Conservation (phyloP, 306 rosid genomes). For the Cucurbita pepo region DNA sequence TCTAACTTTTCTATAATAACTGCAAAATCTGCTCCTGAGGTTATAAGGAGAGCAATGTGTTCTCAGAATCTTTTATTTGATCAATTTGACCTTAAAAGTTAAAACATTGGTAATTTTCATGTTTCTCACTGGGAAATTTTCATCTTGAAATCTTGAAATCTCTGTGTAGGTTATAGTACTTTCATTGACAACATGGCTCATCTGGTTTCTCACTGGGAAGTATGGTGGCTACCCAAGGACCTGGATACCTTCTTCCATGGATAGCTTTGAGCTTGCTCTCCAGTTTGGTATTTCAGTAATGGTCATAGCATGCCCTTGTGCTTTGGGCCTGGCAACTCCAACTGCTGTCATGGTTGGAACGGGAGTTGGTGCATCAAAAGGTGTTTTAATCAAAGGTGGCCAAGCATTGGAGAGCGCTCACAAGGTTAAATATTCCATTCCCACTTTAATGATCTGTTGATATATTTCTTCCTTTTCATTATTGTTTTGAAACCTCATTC, state of each 20-base stretch:
- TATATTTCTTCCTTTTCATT: background rate
- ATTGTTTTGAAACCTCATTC: background rate
- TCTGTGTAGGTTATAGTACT: conserved; percentile 32
- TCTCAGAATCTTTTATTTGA: background rate
- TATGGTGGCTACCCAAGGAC: conserved; percentile 50
- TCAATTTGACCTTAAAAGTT: background rate
- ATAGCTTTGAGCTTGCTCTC: conserved; percentile 71
- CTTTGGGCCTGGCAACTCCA: conserved; percentile 84
- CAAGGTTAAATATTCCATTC: conserved; percentile 30
- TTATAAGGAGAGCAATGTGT: background rate
- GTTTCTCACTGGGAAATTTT: background rate
- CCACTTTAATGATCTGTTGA: background rate
- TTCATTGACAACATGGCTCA: conserved; percentile 60
- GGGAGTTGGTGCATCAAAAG: conserved; percentile 86
- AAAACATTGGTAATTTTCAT: background rate
- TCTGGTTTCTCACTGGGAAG: conserved; percentile 62
- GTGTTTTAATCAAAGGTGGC: conserved; percentile 84
- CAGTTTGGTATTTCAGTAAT: conserved; percentile 77
- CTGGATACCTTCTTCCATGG: conserved; percentile 65
- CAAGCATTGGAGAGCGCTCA: conserved; percentile 76
- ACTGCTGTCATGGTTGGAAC: conserved; percentile 95
- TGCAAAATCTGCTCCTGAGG: background rate
- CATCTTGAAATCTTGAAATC: too few species aligned
- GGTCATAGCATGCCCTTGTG: conserved; percentile 96
- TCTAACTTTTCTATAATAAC: background rate